A percentile compares a stretch with the other conserved stretches of the same genome.
Evolutionary conservation across 2,329 filamentous ascomycete genomes (phyloP).

Genomic region (Colletotrichum euphorbiae): DNA sequence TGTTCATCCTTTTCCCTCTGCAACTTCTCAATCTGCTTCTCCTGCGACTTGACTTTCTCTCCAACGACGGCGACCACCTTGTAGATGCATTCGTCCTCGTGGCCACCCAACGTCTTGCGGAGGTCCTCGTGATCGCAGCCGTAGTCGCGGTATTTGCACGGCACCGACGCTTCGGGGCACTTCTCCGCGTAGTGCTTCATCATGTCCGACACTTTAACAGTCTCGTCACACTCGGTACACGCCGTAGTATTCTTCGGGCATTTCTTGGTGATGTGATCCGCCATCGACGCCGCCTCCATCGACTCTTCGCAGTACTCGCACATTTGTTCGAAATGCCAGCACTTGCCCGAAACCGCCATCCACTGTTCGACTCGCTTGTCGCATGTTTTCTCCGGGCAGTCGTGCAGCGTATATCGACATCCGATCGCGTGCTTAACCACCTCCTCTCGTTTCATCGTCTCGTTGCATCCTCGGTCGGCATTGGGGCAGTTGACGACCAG

Average conservation of each 20-base stretch:
- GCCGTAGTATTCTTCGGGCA: slow-evolving; percentile 61
- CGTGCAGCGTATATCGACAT: slow-evolving; percentile 66
- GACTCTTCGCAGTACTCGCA: slow-evolving; percentile 67
- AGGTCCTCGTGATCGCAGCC: slow-evolving; percentile 59
- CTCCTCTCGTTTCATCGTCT: slow-evolving; percentile 63
- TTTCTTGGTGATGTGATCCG: slow-evolving; percentile 55
- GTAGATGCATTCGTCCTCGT: slow-evolving; percentile 63
- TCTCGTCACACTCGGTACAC: slow-evolving; percentile 62
- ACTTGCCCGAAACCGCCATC: slow-evolving; percentile 52
- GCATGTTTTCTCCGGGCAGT: slow-evolving; percentile 67
- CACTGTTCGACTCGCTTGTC: slow-evolving; percentile 63
- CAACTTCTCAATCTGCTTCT: slow-evolving; percentile 59
- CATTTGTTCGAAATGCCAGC: slow-evolving; percentile 63
- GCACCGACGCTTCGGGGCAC: slow-evolving; percentile 55
- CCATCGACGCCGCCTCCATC: slow-evolving; percentile 61
- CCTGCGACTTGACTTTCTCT: slow-evolving; percentile 59
- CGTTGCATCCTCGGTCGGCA: slow-evolving; percentile 60
- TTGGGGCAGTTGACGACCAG: slow-evolving; percentile 71
- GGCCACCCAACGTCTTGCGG: slow-evolving; percentile 56
- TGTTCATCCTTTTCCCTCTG: slow-evolving; percentile 49
- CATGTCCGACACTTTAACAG: slow-evolving; percentile 58
- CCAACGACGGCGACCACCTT: slow-evolving; percentile 64
- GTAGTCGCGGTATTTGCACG: slow-evolving; percentile 61
- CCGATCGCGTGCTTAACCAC: slow-evolving; percentile 68
- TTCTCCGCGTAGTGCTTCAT: slow-evolving; percentile 59